A percentile compares a stretch with the other conserved stretches of the same genome.
phyloP scores from a whole-genome alignment of 805 yeast genomes.

The Yarrowia bubula region DNA sequence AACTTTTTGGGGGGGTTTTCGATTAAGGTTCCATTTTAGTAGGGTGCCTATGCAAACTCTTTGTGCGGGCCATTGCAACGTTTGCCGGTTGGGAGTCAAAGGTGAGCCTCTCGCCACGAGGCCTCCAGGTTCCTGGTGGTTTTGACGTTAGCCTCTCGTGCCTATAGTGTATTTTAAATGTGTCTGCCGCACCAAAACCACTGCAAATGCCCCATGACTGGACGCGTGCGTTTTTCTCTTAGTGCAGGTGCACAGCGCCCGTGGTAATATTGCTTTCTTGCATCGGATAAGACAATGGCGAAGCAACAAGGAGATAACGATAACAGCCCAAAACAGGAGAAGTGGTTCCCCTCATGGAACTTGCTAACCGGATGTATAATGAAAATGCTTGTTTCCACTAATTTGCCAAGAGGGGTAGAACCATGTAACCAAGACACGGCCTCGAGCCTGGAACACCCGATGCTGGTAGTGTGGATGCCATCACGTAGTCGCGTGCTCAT shows the following conservation, averaged over 20 bases:
- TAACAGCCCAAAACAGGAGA: background rate
- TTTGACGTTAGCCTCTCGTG: background rate
- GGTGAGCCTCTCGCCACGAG: background rate
- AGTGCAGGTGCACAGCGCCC: no score
- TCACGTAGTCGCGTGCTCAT: background rate
- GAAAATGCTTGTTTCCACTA: background rate
- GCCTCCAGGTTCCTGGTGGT: background rate
- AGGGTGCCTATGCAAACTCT: constrained; percentile 3
- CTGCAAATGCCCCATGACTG: no score
- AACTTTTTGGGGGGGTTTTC: background rate
- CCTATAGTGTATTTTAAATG: background rate
- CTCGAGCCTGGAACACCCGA: background rate
- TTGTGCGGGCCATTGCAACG: constrained; percentile 7
- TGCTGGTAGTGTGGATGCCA: no score
- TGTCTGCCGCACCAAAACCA: background rate
- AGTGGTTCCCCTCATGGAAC: constrained; percentile 1
- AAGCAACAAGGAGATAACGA: constrained; percentile 17
- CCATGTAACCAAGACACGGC: background rate
- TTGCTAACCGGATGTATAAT: background rate
- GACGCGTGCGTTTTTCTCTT: background rate
- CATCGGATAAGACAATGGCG: background rate
- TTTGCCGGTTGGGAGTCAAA: background rate
- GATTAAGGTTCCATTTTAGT: constrained; percentile 12
- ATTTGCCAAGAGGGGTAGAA: background rate
- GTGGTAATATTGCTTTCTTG: background rate